Conservation (phyloP, 768 basidiomycete genomes). For the Filobasidium floriforme region DNA sequence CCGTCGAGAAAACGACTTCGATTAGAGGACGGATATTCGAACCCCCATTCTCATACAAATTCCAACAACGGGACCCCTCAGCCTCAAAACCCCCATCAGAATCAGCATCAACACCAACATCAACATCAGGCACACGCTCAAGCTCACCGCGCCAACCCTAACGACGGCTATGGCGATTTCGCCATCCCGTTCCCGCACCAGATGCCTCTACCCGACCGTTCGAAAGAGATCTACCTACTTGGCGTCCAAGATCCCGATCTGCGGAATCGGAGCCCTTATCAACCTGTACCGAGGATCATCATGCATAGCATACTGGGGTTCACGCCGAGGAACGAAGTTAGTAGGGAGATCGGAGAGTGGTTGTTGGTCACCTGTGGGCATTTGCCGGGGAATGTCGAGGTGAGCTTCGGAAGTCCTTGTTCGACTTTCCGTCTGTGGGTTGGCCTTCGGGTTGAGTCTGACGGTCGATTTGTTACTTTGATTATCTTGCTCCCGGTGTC, state of each 20-base stretch:
- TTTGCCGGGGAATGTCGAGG: conserved; percentile 35
- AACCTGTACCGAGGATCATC: conserved; percentile 17
- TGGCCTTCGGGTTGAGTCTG: no score
- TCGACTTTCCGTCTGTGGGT: no score
- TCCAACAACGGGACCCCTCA: no score
- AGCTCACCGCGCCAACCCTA: not conserved
- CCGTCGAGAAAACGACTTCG: not conserved
- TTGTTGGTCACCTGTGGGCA: conserved; percentile 31
- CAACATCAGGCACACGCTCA: not conserved
- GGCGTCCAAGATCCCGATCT: not conserved
- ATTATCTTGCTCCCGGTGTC: no score
- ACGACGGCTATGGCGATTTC: not conserved
- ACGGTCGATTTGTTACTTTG: no score
- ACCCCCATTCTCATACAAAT: not conserved
- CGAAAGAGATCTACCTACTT: not conserved
- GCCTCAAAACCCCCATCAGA: not conserved
- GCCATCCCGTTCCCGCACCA: conserved; percentile 1
- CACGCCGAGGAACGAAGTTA: conserved; percentile 36
- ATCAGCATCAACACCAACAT: not conserved
- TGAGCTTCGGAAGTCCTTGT: conserved; percentile 7
- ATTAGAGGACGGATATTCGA: not conserved
- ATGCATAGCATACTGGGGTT: conserved; percentile 39
- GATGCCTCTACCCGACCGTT: not conserved
- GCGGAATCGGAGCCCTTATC: not conserved
- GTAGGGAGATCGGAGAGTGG: conserved; percentile 36